Evolutionary conservation across 2,329 filamentous ascomycete genomes (phyloP).

Genomic region (Alternaria ventricosa): DNA sequence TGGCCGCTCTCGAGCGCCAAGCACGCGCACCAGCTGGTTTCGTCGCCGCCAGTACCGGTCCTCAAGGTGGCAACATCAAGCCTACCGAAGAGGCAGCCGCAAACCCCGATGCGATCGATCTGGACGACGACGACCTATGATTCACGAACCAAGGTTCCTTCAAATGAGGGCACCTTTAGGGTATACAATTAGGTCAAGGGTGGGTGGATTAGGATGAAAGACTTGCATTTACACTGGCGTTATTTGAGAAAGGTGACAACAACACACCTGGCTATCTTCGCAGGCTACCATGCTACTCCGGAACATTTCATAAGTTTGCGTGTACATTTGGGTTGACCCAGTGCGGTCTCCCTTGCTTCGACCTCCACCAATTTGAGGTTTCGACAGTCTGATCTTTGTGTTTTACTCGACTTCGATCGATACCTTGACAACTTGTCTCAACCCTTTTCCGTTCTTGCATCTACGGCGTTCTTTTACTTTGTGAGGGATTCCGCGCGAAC

Average conservation of each 20-base stretch:
- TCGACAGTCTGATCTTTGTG: conserved; percentile 12
- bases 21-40: conserved; percentile 89
- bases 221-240: conserved; percentile 18
- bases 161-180: not conserved
- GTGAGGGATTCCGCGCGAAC: not conserved
- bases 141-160: conserved; percentile 22
- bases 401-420: conserved; percentile 15
- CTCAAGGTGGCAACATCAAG: conserved; percentile 65
- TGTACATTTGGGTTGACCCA: conserved; percentile 12
- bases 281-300: conserved; percentile 11
- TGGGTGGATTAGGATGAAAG: conserved; percentile 13
- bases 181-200: conserved; percentile 1
- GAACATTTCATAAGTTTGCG: conserved; percentile 10
- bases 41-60: conserved; percentile 81
- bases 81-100: conserved; percentile 56
- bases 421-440: conserved; percentile 12
- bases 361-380: conserved; percentile 2
- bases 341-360: conserved; percentile 10
- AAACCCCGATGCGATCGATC: conserved; percentile 86
- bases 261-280: conserved; percentile 1
- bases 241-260: conserved; percentile 1
- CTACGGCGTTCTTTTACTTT: conserved; percentile 11
- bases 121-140: conserved; percentile 63
- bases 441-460: conserved; percentile 7
- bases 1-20: conserved; percentile 87